Conservation (phyloP, 1,284 basidiomycete species). For the Ganoderma multipileum region DNA sequence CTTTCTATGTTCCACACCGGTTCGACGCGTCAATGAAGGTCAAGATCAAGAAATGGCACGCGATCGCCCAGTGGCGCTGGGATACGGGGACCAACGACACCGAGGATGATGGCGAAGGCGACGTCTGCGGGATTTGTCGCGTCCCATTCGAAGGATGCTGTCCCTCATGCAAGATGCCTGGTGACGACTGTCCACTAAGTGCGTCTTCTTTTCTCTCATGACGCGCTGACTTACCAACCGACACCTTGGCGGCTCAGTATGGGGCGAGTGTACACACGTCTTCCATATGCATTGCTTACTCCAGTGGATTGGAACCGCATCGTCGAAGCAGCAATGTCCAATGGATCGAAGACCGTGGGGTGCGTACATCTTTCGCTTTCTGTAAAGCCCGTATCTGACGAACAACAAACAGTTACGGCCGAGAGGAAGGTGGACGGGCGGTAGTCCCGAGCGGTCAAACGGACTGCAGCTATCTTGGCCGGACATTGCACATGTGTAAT, state of each 20-base stretch:
- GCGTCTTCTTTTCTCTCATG: slow-evolving; percentile 40
- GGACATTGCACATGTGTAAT: slow-evolving; percentile 24
- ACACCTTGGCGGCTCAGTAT: slow-evolving; percentile 61
- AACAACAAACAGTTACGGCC: slow-evolving; percentile 40
- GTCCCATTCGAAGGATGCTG: slow-evolving; percentile 93
- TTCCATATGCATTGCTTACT: slow-evolving; percentile 96
- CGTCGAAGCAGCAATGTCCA: slow-evolving; percentile 91
- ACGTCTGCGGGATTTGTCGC: slow-evolving; percentile 94
- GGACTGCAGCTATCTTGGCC: not conserved
- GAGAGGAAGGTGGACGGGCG: slow-evolving; percentile 42
- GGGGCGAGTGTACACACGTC: slow-evolving; percentile 95
- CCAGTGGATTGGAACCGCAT: slow-evolving; percentile 90
- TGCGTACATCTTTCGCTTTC: slow-evolving; percentile 49
- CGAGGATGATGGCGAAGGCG: slow-evolving; percentile 55
- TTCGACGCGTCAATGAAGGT: slow-evolving; percentile 68
- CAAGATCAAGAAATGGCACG: slow-evolving; percentile 81
- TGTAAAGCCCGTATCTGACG: not conserved
- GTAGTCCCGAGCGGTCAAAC: not conserved
- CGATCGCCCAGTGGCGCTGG: slow-evolving; percentile 90
- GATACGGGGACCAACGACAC: slow-evolving; percentile 59
- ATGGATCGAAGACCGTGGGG: slow-evolving; percentile 94
- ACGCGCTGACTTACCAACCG: slow-evolving; percentile 3
- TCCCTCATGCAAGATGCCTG: slow-evolving; percentile 92
- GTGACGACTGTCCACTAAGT: slow-evolving; percentile 97
- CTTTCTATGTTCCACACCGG: not conserved